Evolutionary conservation across 2,329 filamentous ascomycete species (phyloP), one percentile per base, ranked within the genome.

Genomic region (Metarhizium robertsii): DNA sequence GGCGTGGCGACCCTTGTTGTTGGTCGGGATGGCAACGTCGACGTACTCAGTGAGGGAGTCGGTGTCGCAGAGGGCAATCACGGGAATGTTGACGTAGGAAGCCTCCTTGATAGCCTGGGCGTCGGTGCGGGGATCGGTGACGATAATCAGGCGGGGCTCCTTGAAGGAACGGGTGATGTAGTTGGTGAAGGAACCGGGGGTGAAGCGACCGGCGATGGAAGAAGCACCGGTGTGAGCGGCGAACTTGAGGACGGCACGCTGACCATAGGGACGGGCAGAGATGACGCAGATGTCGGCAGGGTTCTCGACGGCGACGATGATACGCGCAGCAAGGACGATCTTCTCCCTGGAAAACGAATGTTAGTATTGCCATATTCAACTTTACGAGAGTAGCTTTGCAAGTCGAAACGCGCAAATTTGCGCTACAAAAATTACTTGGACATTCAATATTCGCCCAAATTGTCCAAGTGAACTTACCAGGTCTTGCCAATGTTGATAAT

Each of bases 121-220:
- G 72, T 99, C 94, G 82, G 95, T 99, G 79, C 95, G 92, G 70
- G 94, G 94, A 78, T 99, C 94, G 80, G 94, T 99, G 72, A 99
- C 94, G 75, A 99, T 86, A 79, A 99, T 97, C 73, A 99, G 85
- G 78, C 95, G 95, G 74, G 94, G 94, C 84, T 99, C 94, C 87
- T 96, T 96, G 91, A 99, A 99, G 65, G 94, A 97, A 73, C 94
- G 92, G 78, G 95, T 99, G 88, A 99, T 99, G 88, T 99, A 99
- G 87, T 99, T 99, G 85, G 94, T 99, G 88, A 99, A 99, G 79
- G 92, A 96, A 89, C 94, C 94, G 75, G 94, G 94, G 74, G 94
- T 99, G 88, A 99, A 99, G 76, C 94, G 94, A 81, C 94, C 94
- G 71, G 94, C 95, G 73, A 99, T 99, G 77, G 94, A 89, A 71